Evolutionary conservation across 192 early-diverging fungal species (phyloP).

Genomic region (Entomortierella chlamydospora): DNA sequence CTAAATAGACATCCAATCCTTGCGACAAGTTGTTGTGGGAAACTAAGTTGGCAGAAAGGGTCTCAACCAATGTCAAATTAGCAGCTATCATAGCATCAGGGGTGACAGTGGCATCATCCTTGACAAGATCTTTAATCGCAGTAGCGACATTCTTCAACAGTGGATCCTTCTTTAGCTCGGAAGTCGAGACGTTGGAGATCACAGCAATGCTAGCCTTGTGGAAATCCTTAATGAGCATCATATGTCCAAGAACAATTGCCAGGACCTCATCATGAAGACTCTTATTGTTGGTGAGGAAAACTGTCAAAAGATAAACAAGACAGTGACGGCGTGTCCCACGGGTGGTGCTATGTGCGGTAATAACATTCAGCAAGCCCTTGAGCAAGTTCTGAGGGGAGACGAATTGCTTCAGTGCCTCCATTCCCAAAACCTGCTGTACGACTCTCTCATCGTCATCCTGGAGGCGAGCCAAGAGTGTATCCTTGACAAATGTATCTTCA

Average conservation of each 20-base stretch:
- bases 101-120: conserved; percentile 20
- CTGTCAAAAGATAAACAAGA: conserved; percentile 46
- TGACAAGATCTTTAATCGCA: conserved; percentile 25
- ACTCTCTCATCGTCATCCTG: conserved; percentile 65
- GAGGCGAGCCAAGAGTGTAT: conserved; percentile 62
- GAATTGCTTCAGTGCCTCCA: conserved; percentile 34
- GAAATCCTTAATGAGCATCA: conserved; percentile 49
- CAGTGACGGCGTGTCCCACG: conserved; percentile 25
- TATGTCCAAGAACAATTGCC: conserved; percentile 45
- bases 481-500: conserved; percentile 56
- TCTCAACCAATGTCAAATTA: conserved; percentile 49
- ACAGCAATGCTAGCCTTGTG: conserved; percentile 46
- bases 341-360: conserved; percentile 19
- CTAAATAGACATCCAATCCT: conserved; percentile 47
- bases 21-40: conserved; percentile 19
- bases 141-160: conserved; percentile 34
- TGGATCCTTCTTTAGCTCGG: conserved; percentile 32
- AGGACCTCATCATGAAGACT: conserved; percentile 48
- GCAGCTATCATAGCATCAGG: conserved; percentile 15
- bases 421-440: conserved; percentile 54
- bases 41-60: conserved; percentile 48
- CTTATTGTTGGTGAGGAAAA: conserved; percentile 48
- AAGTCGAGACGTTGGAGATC: conserved; percentile 34
- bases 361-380: conserved; percentile 32
- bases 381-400: conserved; percentile 37